Evolutionary conservation across 176 grass and related monocot genomes (phyloP).

Genomic region (Triticum turgidum): DNA sequence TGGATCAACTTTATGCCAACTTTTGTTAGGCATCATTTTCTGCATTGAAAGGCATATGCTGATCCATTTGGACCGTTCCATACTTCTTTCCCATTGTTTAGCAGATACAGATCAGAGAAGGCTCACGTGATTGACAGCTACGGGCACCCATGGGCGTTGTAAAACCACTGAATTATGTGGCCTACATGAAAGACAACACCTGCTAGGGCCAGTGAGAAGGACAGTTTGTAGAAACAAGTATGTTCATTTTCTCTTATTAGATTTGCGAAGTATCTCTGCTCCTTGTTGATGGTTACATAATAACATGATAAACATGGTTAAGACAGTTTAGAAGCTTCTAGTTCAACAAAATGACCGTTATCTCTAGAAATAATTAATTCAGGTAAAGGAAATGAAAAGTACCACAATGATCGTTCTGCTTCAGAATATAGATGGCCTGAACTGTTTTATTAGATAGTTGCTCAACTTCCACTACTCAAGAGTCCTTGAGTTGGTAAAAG

Average conservation of each 20-base stretch:
- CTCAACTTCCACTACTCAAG: neutral
- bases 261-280: neutral
- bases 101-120: neutral
- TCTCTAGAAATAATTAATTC: neutral
- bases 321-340: neutral
- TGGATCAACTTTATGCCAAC: neutral
- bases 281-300: neutral
- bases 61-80: neutral
- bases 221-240: slow-evolving; percentile 1
- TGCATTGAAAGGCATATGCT: neutral
- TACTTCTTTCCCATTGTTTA: neutral
- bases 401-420: neutral
- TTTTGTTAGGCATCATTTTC: neutral
- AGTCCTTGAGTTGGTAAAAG: neutral
- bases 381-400: neutral
- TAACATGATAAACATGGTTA: neutral
- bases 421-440: neutral
- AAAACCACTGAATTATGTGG: neutral
- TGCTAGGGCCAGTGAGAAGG: neutral
- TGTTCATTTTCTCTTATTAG: neutral
- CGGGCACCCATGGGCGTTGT: neutral
- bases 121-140: slow-evolving; percentile 6
- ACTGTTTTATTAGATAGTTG: neutral
- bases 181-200: neutral
- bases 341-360: neutral